Evolutionary conservation across 2,329 filamentous ascomycete genomes (phyloP).

Genomic region (Colletotrichum tabaci): DNA sequence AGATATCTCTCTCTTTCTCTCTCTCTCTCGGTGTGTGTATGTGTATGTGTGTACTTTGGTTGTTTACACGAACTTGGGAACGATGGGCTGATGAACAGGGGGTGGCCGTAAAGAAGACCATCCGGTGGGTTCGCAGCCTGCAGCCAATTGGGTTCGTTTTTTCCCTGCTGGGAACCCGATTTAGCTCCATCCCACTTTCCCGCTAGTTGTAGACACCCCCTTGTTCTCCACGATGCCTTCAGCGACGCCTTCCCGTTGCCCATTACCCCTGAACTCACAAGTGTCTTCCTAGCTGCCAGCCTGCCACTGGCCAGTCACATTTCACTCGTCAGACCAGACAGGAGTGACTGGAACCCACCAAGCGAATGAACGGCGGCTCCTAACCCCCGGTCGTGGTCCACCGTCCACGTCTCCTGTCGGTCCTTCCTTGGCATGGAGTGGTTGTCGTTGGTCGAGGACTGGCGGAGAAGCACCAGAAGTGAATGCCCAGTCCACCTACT

Average conservation of each 20-base stretch:
- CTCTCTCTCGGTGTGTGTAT: too few species aligned
- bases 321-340: slow-evolving; percentile 30
- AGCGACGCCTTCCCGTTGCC: slow-evolving; percentile 22
- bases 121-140: too few species aligned
- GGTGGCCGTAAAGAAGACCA: not conserved
- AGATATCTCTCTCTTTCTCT: too few species aligned
- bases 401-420: slow-evolving; percentile 40
- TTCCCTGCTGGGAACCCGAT: slow-evolving; percentile 18
- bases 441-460: not conserved
- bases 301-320: slow-evolving; percentile 23
- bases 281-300: slow-evolving; percentile 22
- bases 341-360: slow-evolving; percentile 16
- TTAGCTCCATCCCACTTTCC: slow-evolving; percentile 29
- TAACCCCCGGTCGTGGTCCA: slow-evolving; percentile 9
- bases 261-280: slow-evolving; percentile 23
- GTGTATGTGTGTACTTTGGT: too few species aligned
- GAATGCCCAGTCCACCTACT: not conserved
- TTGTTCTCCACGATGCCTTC: slow-evolving; percentile 2
- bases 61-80: not conserved
- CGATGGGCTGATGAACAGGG: not conserved
- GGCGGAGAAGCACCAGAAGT: slow-evolving; percentile 8
- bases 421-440: slow-evolving; percentile 38
- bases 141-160: slow-evolving; percentile 15
- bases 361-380: slow-evolving; percentile 21
- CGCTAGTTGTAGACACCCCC: slow-evolving; percentile 22